Percentiles rank a stretch among this genome's conserved stretches.
phyloP scores from a whole-genome alignment of 2,329 filamentous ascomycete species.

The Neocatenulostroma microsporum region DNA sequence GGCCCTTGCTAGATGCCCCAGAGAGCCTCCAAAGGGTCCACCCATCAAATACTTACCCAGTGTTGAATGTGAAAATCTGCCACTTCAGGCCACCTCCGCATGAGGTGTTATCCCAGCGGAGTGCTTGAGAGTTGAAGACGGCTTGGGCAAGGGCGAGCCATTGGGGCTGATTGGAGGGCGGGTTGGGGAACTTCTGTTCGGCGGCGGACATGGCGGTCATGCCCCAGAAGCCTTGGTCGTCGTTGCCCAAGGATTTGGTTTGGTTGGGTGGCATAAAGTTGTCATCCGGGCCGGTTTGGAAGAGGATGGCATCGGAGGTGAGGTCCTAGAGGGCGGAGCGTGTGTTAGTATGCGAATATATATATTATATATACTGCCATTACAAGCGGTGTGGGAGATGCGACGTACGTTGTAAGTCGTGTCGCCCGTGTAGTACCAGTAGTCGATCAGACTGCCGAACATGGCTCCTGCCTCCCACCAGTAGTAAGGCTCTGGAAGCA shows the following conservation, averaged over 20 bases:
- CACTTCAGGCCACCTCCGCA: conserved; percentile 73
- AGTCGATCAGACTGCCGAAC: conserved; percentile 34
- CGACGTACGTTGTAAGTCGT: conserved; percentile 33
- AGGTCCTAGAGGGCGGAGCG: no score
- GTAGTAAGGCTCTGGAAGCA: conserved; percentile 39
- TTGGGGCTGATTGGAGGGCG: conserved; percentile 39
- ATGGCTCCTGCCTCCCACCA: conserved; percentile 42
- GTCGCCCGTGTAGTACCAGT: conserved; percentile 42
- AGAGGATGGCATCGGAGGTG: conserved; percentile 38
- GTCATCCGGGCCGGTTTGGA: conserved; percentile 35
- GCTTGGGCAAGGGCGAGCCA: conserved; percentile 75
- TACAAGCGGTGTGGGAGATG: no score
- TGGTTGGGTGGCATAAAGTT: conserved; percentile 37
- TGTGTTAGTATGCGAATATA: no score
- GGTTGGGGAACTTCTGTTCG: conserved; percentile 67
- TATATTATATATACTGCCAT: no score
- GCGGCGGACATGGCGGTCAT: conserved; percentile 71
- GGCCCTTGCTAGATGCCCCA: no score
- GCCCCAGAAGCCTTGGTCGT: conserved; percentile 72
- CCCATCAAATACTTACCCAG: conserved; percentile 54
- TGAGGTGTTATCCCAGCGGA: conserved; percentile 57
- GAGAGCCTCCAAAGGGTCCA: conserved; percentile 44
- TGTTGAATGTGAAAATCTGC: conserved; percentile 77
- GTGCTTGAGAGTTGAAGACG: conserved; percentile 70
- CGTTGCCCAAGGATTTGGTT: conserved; percentile 36